Evolutionary conservation across 2,329 filamentous ascomycete genomes (phyloP), one percentile per base, ranked within the genome.

Genomic region (Albifimbria verrucaria): DNA sequence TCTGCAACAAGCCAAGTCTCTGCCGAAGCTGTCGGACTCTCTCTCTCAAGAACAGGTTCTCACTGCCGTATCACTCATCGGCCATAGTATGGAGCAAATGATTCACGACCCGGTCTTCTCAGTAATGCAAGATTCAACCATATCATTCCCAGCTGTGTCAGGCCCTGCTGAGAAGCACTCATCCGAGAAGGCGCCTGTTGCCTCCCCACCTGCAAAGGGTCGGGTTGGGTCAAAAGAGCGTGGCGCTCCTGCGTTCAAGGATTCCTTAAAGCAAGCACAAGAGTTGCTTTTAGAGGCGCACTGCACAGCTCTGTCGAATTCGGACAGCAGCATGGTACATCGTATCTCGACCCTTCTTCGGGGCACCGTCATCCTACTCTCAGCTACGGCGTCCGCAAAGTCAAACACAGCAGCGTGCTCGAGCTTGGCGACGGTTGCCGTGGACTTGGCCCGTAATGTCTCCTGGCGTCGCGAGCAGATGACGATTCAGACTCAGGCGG

Each of bases 81-180:
- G 83, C 17, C 81, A 88, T 67, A 88, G 86, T 56, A 77, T 88
- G 62, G 83, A 87, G 46, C 80, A 87, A 62, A 89, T 96, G 76
- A 81, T 86, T 12, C 80, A 82, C 4, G 90, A 96, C 68, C 87
- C 92, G 3, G 88, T 94, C 3, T 95, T 93, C 68, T 95, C 90
- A 18, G 89, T 93, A 10, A 81, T 97, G 17, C 90, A 93, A 45
- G 94, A 99, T 63, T 97, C 94, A 1, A 96, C 92, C 0, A 86
- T 97, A 23, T 95, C 92, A 0, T 88, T 93, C 55, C 91, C 92
- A 1, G 86, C 90, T 0, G 77, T 93, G 36, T 73, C 74, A 22
- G 65, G 68, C 57, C 66, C 70, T 24, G 62, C 72, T 23, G 79
- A 79, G 28, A 73, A 72, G 55, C 57, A 54, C n/a, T 59, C 62